Conservation (phyloP, 208 protist species). For the Trypanosoma scelopori region DNA sequence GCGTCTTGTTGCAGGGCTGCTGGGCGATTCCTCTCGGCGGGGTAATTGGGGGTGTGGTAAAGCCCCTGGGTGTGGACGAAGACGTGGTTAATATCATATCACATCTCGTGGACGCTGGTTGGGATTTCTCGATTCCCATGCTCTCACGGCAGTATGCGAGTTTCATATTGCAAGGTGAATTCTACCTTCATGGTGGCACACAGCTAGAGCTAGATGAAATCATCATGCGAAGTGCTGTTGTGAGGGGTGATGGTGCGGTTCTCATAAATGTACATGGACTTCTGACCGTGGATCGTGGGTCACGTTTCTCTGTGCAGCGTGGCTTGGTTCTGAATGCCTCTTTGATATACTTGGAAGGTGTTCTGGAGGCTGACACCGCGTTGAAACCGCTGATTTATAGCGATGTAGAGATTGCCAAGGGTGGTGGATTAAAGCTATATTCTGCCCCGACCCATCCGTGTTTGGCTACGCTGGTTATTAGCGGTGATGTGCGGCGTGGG, state of each 20-base stretch:
- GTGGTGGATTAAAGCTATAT: slow-evolving; percentile 6
- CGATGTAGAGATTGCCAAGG: slow-evolving; percentile 1
- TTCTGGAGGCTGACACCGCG: slow-evolving; percentile 3
- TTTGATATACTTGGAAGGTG: background rate
- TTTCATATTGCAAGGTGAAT: slow-evolving; percentile 38
- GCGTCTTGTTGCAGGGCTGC: slow-evolving; percentile 49
- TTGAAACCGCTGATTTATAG: background rate
- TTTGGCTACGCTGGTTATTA: background rate
- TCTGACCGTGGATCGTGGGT: slow-evolving; percentile 6
- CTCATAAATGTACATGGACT: background rate
- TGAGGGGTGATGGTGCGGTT: slow-evolving; percentile 5
- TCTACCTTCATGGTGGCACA: slow-evolving; percentile 34
- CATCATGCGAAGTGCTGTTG: slow-evolving; percentile 24
- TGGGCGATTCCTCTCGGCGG: slow-evolving; percentile 43
- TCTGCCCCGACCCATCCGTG: slow-evolving; percentile 1
- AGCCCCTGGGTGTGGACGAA: slow-evolving; percentile 26
- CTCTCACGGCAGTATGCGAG: slow-evolving; percentile 30
- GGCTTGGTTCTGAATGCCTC: slow-evolving; percentile 6
- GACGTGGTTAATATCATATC: slow-evolving; percentile 31
- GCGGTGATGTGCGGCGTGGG: background rate
- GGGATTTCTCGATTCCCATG: background rate
- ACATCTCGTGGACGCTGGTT: slow-evolving; percentile 27
- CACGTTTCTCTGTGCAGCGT: background rate
- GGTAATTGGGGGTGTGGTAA: slow-evolving; percentile 36
- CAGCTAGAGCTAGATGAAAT: slow-evolving; percentile 45